Evolutionary conservation across 352 stramenopile species (phyloP), one percentile per base, ranked within the genome.

Genomic region (Pythium apleroticum): DNA sequence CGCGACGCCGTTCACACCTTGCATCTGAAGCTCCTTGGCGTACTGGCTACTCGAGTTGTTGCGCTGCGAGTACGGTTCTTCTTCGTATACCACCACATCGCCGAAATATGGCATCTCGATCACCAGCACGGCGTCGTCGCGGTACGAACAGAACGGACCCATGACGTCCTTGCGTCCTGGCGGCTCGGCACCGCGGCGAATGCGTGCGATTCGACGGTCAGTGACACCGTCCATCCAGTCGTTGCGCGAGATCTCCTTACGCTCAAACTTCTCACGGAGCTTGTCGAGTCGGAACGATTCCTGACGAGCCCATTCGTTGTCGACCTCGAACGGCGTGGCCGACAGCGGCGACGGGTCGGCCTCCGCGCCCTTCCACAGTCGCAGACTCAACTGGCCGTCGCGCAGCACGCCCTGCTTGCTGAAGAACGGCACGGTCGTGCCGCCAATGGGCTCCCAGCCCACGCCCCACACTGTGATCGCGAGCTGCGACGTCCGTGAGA

Each of bases 141-240:
- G 82, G 63, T 93, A 91, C 24, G 80, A 84, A 61, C 84, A 92
- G 63, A 94, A 96, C 6, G 87, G 81, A 0, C 83, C 82, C 15
- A 93, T 75, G 10, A 76, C 70, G 41, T 96, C 87, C 57, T 83
- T 88, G 37, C 74, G 69, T 1, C 81, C 81, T 0, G 87, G 87
- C 8, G 84, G 86, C 55, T 96, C 87, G 28, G 78, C 89, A 30
- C 85, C 86, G 25, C 85, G 79, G 14, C 84, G 84, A n/a, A 93
- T 96, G 4, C 87, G 80, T 28, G 84, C 84, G 63, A 96, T 96
- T 52, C 87, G 85, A 48, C 87, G 83, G 62, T 94, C 84, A 15
- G 87, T 96, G 43, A 96, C 84, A 56, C 84, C 88, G 63, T 98
- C 92, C 74, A 98, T 94, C 92, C 91, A 98, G 64, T 96, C 87